Conservation (phyloP, 1,284 basidiomycete genomes). For the Violaceomyces palustris region DNA sequence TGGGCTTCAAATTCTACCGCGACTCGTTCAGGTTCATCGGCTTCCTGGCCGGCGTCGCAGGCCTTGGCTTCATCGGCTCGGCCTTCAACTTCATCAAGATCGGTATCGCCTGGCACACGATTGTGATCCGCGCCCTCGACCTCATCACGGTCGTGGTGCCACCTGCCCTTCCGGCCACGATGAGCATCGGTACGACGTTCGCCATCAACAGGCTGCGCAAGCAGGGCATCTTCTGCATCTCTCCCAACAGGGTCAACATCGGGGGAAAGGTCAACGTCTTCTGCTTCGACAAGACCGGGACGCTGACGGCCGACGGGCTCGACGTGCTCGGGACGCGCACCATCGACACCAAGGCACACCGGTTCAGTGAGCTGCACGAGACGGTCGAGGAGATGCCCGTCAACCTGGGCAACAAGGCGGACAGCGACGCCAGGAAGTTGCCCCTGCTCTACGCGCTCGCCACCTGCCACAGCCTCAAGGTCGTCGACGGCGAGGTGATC, state of each 20-base stretch:
- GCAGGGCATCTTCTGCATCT: constrained; percentile 89
- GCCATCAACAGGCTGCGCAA: constrained; percentile 84
- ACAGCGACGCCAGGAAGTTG: constrained; percentile 63
- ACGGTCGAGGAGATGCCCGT: constrained; percentile 79
- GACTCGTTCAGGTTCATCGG: constrained; percentile 96
- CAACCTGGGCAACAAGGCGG: constrained; percentile 36
- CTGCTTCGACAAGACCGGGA: constrained; percentile 99
- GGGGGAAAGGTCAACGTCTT: constrained; percentile 96
- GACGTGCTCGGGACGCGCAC: constrained; percentile 69
- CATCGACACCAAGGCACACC: constrained; percentile 54
- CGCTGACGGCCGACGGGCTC: constrained; percentile 93
- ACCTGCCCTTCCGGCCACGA: constrained; percentile 90
- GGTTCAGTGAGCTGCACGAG: constrained; percentile 86
- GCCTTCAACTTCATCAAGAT: constrained; percentile 87
- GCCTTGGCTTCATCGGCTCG: constrained; percentile 63
- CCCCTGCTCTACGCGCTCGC: constrained; percentile 86
- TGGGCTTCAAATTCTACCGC: constrained; percentile 86
- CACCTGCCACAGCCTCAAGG: constrained; percentile 92
- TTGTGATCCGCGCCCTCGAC: constrained; percentile 85
- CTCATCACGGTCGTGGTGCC: constrained; percentile 98
- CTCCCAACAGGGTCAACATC: constrained; percentile 91
- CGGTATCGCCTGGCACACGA: constrained; percentile 77
- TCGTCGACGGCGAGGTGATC: constrained; percentile 79
- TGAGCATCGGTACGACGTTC: constrained; percentile 96
- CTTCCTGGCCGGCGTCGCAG: constrained; percentile 81